Conservation (phyloP, 805 yeast species). For the Jamesozyma jinghongensis region DNA sequence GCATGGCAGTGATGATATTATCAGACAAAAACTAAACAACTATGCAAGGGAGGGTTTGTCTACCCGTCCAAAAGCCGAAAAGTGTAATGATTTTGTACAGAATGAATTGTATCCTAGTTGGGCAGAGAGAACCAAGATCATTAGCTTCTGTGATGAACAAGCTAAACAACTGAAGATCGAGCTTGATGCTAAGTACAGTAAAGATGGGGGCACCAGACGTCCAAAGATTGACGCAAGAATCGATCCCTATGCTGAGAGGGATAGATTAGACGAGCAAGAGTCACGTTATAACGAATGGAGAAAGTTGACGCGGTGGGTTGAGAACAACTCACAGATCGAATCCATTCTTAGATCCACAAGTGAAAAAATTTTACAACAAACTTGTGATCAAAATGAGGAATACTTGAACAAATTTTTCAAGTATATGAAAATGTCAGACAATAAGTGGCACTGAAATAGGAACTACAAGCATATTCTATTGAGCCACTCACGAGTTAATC, state of each 20-base stretch:
- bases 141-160: constrained; percentile 36
- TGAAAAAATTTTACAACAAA: constrained; percentile 28
- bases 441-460: no score
- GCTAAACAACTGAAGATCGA: constrained; percentile 26
- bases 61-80: constrained; percentile 1
- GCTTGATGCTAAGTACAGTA: constrained; percentile 18
- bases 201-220: constrained; percentile 14
- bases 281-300: constrained; percentile 24
- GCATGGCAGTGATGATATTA: constrained; percentile 37
- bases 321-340: constrained; percentile 37
- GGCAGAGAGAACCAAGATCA: constrained; percentile 34
- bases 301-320: constrained; percentile 29
- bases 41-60: constrained; percentile 16
- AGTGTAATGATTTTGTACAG: constrained; percentile 32
- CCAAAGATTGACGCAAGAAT: constrained; percentile 28
- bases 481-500: no score
- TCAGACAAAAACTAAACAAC: constrained; percentile 37
- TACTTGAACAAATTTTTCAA: constrained; percentile 19
- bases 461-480: neutral
- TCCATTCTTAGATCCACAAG: constrained; percentile 33
- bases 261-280: constrained; percentile 27
- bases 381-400: constrained; percentile 29
- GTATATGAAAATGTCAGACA: constrained; percentile 6
- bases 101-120: constrained; percentile 39
- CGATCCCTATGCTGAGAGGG: constrained; percentile 45